Base-by-base conservation (phyloP, 1,284 basidiomycete genomes). In the Fistulinella cinereoalba region DNA sequence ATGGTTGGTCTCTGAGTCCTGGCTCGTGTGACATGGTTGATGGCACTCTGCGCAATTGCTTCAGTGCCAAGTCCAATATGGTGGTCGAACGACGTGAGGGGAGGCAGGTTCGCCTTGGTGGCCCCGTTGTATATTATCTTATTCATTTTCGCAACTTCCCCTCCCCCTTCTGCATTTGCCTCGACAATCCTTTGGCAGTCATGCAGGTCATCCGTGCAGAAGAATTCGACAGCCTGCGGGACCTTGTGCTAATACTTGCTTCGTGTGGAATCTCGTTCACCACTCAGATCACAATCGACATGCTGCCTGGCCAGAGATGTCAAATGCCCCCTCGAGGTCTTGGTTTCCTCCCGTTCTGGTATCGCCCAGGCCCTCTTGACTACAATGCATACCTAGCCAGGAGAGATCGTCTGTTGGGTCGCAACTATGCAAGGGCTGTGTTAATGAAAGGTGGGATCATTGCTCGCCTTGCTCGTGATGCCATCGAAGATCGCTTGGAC, bases 391-490 rank as follows among this genome's bases (percentile, higher is more conserved):
- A 43, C 18, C 24, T 43, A 1, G 11, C 19, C 7, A 25, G 23
- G 18, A 43, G 41, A 19, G 38, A 45, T 10, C 13, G 10, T 21
- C 31, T 41, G 24, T 21, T 46, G 16, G 4, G 21, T 5, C 22
- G 15, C 25, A 37, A 16, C 21, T 43, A 43, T 43, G 32, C 21
- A 7, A 43, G 32, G 4, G 41, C 41, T 27, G 23, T 24, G 3
- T 19, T 42, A 6, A 33, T 34, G 41, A 42, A 42, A n/a, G 41
- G 23, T 34, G 23, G 32, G 9, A 42, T 42, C n/a, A n/a, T n/a
- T n/a, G n/a, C n/a, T n/a, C n/a, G n/a, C n/a, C n/a, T n/a, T n/a
- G n/a, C n/a, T n/a, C n/a, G n/a, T n/a, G n/a, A n/a, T n/a, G n/a
- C n/a, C n/a, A n/a, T n/a, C n/a, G n/a, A n/a, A n/a, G n/a, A n/a